Evolutionary conservation across 2,329 filamentous ascomycete genomes (phyloP).

Genomic region (Diaporthe amygdali): DNA sequence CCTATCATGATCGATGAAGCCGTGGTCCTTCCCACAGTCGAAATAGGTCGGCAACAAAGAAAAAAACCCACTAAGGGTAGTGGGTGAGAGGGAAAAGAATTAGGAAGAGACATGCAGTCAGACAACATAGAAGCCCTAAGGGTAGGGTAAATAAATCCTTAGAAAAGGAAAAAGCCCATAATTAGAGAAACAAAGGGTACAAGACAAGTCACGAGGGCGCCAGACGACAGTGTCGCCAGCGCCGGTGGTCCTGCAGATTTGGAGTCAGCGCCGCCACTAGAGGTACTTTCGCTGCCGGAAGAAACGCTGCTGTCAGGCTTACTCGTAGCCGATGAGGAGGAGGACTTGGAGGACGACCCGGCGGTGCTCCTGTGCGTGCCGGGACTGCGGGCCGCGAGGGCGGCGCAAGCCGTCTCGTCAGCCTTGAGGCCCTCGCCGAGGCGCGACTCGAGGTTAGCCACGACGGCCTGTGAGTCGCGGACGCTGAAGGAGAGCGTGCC

Average conservation of each 20-base stretch:
- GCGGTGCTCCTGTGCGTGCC: constrained; percentile 17
- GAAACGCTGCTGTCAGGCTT: constrained; percentile 21
- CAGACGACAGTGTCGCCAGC: constrained; percentile 6
- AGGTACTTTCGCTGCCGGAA: not conserved
- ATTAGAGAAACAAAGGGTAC: constrained; percentile 19
- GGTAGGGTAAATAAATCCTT: not conserved
- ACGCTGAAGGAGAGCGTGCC: constrained; percentile 40
- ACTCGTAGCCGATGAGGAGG: constrained; percentile 23
- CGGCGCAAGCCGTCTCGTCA: constrained; percentile 20
- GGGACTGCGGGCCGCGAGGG: constrained; percentile 11
- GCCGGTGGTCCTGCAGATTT: constrained; percentile 11
- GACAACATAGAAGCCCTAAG: not conserved
- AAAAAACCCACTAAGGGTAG: not conserved
- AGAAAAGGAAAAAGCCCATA: constrained; percentile 19
- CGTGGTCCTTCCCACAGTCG: not conserved
- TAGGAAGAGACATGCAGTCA: not conserved
- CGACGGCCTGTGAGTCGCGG: constrained; percentile 50
- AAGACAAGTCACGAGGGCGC: constrained; percentile 14
- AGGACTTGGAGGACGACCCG: constrained; percentile 3
- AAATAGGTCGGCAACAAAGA: not conserved
- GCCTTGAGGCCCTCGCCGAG: constrained; percentile 22
- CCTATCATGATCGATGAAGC: not conserved
- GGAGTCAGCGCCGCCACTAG: constrained; percentile 23
- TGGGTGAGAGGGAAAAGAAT: not conserved
- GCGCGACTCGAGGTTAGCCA: constrained; percentile 46